These are phyloP conservation scores for Eutypella sp. DNA, from an alignment of 2,329 filamentous ascomycete species.

Conservation along the genomic window DNA sequence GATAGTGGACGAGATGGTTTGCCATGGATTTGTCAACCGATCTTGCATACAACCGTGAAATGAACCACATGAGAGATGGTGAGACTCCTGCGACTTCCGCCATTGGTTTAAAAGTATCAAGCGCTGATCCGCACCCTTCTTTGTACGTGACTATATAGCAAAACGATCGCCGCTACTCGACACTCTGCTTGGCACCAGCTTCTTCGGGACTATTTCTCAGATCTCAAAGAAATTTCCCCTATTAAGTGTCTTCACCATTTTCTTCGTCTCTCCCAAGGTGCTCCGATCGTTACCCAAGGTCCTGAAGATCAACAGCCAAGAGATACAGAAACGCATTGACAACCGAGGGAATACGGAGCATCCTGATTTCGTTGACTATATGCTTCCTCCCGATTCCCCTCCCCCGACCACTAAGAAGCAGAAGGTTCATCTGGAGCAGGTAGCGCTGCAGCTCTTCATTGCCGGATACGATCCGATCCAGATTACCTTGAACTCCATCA, in stretches of 20 bases:
- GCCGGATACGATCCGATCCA: slow-evolving; percentile 13
- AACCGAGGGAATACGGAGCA: slow-evolving; percentile 12
- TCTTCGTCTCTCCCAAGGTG: slow-evolving; percentile 5
- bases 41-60: slow-evolving; percentile 13
- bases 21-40: slow-evolving; percentile 13
- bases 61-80: slow-evolving; percentile 13
- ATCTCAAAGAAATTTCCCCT: slow-evolving; percentile 11
- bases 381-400: slow-evolving; percentile 7
- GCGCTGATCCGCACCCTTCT: too few species aligned
- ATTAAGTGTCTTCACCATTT: slow-evolving; percentile 1
- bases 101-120: too few species aligned
- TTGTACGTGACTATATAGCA: too few species aligned
- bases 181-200: slow-evolving; percentile 7
- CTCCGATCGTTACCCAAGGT: slow-evolving; percentile 3
- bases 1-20: slow-evolving; percentile 7
- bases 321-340: slow-evolving; percentile 13
- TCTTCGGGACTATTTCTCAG: slow-evolving; percentile 10
- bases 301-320: slow-evolving; percentile 11
- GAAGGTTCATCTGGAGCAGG: slow-evolving; percentile 11
- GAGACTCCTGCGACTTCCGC: too few species aligned
- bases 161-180: slow-evolving; percentile 8
- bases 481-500: slow-evolving; percentile 1
- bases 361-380: slow-evolving; percentile 16
- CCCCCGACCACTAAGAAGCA: slow-evolving; percentile 7
- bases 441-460: slow-evolving; percentile 13